Conservation (phyloP, 257 asterid genomes). For the Osmanthus fragrans region DNA sequence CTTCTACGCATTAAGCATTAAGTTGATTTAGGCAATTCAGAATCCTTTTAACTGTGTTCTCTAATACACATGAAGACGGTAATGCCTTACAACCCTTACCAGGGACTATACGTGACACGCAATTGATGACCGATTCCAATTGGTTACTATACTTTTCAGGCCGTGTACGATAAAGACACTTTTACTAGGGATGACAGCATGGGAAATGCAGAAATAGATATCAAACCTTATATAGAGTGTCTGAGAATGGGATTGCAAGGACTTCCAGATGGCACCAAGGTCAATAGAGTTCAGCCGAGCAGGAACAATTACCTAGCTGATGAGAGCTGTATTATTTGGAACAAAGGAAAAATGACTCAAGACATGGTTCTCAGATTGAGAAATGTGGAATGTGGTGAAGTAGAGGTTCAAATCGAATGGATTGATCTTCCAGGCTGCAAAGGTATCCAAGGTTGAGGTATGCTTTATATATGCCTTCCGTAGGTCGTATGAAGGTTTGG, state of each 20-base stretch:
- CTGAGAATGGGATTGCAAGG: slow-evolving; percentile 30
- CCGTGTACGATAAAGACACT: slow-evolving; percentile 46
- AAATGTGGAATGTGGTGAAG: slow-evolving; percentile 45
- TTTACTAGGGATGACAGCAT: slow-evolving; percentile 41
- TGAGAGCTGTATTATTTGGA: slow-evolving; percentile 40
- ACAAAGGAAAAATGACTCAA: slow-evolving; percentile 40
- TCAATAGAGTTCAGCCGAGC: slow-evolving; percentile 38
- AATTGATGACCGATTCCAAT: neutral
- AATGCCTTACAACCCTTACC: neutral
- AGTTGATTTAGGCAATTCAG: neutral
- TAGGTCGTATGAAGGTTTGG: neutral
- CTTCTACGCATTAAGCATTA: neutral
- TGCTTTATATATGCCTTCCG: neutral
- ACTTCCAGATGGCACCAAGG: slow-evolving; percentile 38
- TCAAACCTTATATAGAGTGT: slow-evolving; percentile 36
- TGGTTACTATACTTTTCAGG: slow-evolving; percentile 19
- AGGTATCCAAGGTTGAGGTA: neutral
- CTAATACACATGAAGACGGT: no score
- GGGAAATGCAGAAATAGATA: slow-evolving; percentile 41
- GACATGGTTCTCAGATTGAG: slow-evolving; percentile 38
- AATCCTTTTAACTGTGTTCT: neutral
- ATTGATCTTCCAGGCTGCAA: slow-evolving; percentile 2
- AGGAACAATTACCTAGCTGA: slow-evolving; percentile 31
- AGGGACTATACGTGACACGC: neutral
- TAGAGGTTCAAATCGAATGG: slow-evolving; percentile 42